Conservation (phyloP, 768 basidiomycete species). For the Chiua virens region DNA sequence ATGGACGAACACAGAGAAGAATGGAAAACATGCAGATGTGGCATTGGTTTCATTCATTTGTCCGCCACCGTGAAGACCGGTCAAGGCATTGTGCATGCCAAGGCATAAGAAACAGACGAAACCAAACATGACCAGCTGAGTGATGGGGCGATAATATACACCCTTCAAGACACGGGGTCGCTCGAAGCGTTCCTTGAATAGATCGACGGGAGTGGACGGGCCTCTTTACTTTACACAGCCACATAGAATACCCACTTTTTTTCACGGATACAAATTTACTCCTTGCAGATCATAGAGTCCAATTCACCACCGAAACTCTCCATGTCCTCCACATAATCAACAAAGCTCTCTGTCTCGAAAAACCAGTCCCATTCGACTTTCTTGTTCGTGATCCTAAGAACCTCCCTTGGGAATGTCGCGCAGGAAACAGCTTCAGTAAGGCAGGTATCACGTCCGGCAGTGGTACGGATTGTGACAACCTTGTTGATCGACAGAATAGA, state of each 20-base stretch:
- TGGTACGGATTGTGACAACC: not conserved
- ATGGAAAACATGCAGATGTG: constrained; percentile 54
- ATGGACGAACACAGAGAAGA: constrained; percentile 60
- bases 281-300: constrained; percentile 9
- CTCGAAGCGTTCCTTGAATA: constrained; percentile 31
- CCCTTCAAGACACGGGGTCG: constrained; percentile 52
- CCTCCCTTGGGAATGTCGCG: constrained; percentile 74
- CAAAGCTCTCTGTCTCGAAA: constrained; percentile 76
- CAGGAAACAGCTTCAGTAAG: constrained; percentile 68
- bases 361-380: constrained; percentile 91
- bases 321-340: constrained; percentile 75
- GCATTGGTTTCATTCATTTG: constrained; percentile 64
- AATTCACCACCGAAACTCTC: constrained; percentile 18
- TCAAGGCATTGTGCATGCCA: constrained; percentile 76
- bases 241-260: too few species aligned
- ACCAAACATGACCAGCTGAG: constrained; percentile 63
- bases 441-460: constrained; percentile 32
- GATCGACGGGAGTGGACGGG: too few species aligned
- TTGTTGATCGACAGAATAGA: constrained; percentile 42
- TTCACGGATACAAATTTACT: too few species aligned
- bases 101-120: constrained; percentile 58
- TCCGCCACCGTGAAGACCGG: constrained; percentile 76
- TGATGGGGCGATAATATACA: constrained; percentile 56
- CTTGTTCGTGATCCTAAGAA: constrained; percentile 70
- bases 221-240: too few species aligned